Base-by-base conservation (phyloP, 176 grass and related monocot genomes). In the Musa acuminata region DNA sequence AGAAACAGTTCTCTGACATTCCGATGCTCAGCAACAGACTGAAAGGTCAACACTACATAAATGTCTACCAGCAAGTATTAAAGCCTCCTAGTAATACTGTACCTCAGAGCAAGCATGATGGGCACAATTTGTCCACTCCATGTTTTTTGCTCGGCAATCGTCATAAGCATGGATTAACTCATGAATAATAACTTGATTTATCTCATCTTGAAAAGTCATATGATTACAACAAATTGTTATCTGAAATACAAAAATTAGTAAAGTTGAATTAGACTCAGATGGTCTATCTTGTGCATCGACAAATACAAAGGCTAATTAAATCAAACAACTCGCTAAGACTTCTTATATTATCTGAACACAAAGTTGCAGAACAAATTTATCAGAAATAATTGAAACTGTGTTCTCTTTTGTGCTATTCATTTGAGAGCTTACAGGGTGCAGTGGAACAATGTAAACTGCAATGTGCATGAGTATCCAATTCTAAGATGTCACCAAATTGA, bases 51-150 rank as follows among this genome's bases (percentile, higher is more conserved):
- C 22, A 26, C n/a, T 4, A 54, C 54, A 13, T 67, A 21, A 13
- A 64, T 62, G 52, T 19, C 27, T 50, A 16, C 65, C 19, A 12
- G 58, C 14, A 25, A 84, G 19, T 72, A 74, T 71, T 3, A 19
- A 62, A 58, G 19, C 20, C 19, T 72, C 0, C 55, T 82, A 53
- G 58, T 79, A 68, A 5, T 81, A 77, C 24, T 21, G 73, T 91
- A 91, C 95, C 90, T 94, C 95, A 19, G 90, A 91, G 82, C 95
- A 99, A 84, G 88, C 95, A 86, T 99, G 90, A 75, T 99, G 95
- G 67, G 75, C 90, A 70, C 95, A 99, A 87, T 99, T 94, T 65
- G 29, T 87, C 90, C 90, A 91, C 62, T 94, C 78, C 50, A 99
- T 0, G 79, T 97, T 93, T 83, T 94, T 99, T 66, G 23, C 72